Base-by-base conservation (phyloP, 192 early-diverging fungal genomes). In the Geranomyces variabilis region DNA sequence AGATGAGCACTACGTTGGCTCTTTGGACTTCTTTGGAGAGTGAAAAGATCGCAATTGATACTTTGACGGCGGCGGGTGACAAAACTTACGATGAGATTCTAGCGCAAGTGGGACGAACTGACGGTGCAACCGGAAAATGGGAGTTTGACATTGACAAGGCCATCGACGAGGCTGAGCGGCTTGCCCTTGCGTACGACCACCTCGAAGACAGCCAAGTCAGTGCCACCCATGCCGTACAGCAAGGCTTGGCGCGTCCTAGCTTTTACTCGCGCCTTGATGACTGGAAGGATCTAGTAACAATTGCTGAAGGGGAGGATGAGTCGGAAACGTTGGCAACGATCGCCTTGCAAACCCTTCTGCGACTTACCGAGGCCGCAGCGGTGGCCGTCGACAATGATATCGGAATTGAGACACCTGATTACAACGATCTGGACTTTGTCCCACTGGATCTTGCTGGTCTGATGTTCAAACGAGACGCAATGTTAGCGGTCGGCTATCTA, bases 1-100 rank as follows among this genome's bases (percentile, higher is more conserved):
- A 81, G 29, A 58, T 77, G 10, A 46, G 44, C 14, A 75, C 84
- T 66, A 71, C 80, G 17, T 48, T 87, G 34, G 66, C 41, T 33
- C 65, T 84, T 15, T 85, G 82, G 80, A 66, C 75, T 26, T 64
- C 69, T n/a, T 24, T 85, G 34, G 83, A 85, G 17, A 55, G 36
- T 0, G 61, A 78, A 49, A 28, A 36, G 46, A 26, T 59, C 26
- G 58, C 55, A 3, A 36, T 55, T 14, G 26, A 43, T 21, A 36
- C 68, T 33, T 15, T 60, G 41, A 36, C 10, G 44, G n/a, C 15
- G 19, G 29, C 55, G 12, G 29, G 17, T 17, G 58, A 29, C 31
- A 34, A 34, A 19, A 29, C 24, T 17, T 19, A 29, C 2, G 22
- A 19, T 29, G 58, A 60, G 5, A 60, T 60, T 8, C 58, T 60